A percentile compares a stretch with the other conserved stretches of the same genome.
Conservation (phyloP, 2,329 filamentous ascomycete genomes). For the Colletotrichum limetticola region DNA sequence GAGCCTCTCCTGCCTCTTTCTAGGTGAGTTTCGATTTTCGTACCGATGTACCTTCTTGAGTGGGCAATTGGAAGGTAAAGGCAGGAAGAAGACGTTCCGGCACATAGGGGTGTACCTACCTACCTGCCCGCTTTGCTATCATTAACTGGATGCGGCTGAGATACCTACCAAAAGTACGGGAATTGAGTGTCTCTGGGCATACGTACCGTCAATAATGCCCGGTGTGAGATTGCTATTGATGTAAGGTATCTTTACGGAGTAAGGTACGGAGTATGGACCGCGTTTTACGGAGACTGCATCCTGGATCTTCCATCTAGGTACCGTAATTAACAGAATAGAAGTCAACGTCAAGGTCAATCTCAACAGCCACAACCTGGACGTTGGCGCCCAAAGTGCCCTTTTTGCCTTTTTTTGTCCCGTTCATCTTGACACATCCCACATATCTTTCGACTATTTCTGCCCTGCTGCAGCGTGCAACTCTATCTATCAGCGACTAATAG, state of each 20-base stretch:
- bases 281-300: background rate
- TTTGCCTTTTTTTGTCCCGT: background rate
- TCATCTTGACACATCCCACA: background rate
- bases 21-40: background rate
- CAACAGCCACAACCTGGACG: background rate
- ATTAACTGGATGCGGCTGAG: background rate
- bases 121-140: background rate
- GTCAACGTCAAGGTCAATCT: background rate
- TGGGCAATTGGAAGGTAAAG: background rate
- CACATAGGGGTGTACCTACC: background rate
- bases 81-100: background rate
- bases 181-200: background rate
- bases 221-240: constrained; percentile 10
- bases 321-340: background rate
- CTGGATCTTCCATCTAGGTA: constrained; percentile 11
- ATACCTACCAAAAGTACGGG: background rate
- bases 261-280: background rate
- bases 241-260: background rate
- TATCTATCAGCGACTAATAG: background rate
- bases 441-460: background rate
- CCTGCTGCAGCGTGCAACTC: constrained; percentile 4
- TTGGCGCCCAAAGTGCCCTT: background rate
- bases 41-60: background rate
- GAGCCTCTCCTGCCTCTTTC: background rate
- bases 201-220: background rate